Evolutionary conservation across 225 moss, liverwort and hornwort genomes (phyloP).

Genomic region (Pseudisothecium myosuroides): DNA sequence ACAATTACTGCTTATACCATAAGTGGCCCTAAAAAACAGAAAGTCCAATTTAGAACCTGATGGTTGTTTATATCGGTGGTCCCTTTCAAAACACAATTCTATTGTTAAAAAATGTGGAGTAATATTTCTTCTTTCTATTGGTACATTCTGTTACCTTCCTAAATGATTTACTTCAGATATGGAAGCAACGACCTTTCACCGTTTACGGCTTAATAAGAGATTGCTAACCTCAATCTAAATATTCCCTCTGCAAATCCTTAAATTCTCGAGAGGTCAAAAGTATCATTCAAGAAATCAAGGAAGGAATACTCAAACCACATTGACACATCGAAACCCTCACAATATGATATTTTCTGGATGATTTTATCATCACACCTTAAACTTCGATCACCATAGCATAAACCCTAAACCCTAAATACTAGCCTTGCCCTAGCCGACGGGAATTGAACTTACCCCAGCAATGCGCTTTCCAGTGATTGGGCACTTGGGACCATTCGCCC

Average conservation of each 20-base stretch:
- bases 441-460: background rate
- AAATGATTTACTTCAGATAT: background rate
- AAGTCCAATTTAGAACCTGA: background rate
- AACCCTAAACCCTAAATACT: background rate
- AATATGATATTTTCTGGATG: background rate
- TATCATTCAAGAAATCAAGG: background rate
- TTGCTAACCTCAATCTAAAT: background rate
- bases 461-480: slow-evolving; percentile 3
- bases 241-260: background rate
- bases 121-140: background rate
- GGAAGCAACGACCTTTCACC: background rate
- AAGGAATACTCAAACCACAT: background rate
- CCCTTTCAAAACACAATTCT: background rate
- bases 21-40: background rate
- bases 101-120: too few species aligned
- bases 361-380: background rate
- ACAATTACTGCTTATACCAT: too few species aligned
- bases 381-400: background rate
- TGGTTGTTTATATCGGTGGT: background rate
- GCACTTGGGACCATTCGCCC: slow-evolving; percentile 58
- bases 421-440: background rate
- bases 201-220: background rate
- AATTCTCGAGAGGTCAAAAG: background rate
- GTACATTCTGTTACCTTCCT: too few species aligned
- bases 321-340: background rate